Conservation (phyloP, 2,329 filamentous ascomycete species). For the Atkinsonella hypoxylon region DNA sequence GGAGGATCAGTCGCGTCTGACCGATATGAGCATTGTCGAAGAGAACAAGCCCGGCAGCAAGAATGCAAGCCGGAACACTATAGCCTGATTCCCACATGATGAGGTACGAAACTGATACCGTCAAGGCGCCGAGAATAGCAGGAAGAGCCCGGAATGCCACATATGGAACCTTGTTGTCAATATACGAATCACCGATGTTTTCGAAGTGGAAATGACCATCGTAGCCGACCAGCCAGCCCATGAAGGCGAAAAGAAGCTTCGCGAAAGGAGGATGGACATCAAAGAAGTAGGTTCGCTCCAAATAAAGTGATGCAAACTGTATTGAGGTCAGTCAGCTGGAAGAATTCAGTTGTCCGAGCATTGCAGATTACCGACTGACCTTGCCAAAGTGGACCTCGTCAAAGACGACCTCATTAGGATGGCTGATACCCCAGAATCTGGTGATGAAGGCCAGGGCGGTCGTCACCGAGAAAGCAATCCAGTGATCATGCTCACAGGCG, state of each 20-base stretch:
- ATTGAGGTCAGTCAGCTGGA: not conserved
- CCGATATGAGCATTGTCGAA: slow-evolving; percentile 97
- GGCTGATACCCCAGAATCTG: slow-evolving; percentile 89
- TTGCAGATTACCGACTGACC: slow-evolving; percentile 39
- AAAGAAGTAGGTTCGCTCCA: slow-evolving; percentile 98
- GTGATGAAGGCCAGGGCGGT: slow-evolving; percentile 80
- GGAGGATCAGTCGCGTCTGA: slow-evolving; percentile 86
- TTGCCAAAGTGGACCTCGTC: slow-evolving; percentile 99
- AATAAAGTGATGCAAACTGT: slow-evolving; percentile 68
- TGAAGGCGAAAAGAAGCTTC: slow-evolving; percentile 93
- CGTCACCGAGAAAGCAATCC: slow-evolving; percentile 63
- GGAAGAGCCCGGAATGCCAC: slow-evolving; percentile 91
- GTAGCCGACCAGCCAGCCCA: slow-evolving; percentile 96
- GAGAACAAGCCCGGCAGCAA: slow-evolving; percentile 76
- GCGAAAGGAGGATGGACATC: slow-evolving; percentile 97
- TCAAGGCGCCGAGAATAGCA: slow-evolving; percentile 81
- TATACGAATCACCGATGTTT: slow-evolving; percentile 98
- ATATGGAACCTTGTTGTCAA: slow-evolving; percentile 93
- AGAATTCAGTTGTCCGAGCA: not conserved
- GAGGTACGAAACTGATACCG: slow-evolving; percentile 84
- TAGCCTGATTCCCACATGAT: slow-evolving; percentile 99
- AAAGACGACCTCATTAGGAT: slow-evolving; percentile 94
- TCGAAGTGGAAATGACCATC: slow-evolving; percentile 97
- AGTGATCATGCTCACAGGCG: slow-evolving; percentile 69
- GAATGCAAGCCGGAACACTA: slow-evolving; percentile 80